Evolutionary conservation across 2,329 filamentous ascomycete species (phyloP), one percentile per base, ranked within the genome.

Genomic region (Stagonosporopsis rhizophila): DNA sequence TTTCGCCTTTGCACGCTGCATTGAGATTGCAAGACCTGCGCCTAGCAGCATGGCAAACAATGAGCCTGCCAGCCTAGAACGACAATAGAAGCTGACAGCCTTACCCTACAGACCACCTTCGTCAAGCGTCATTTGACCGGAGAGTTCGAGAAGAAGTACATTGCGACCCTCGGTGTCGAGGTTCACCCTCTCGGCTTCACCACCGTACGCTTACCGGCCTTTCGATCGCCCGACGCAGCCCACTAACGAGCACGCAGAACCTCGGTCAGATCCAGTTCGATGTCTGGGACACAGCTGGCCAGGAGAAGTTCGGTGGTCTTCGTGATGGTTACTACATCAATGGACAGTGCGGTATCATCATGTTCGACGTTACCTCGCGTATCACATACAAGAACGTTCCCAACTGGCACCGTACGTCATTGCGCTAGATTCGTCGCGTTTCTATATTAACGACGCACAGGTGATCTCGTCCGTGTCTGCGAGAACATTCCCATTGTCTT

Each of bases 331-430:
- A 99, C 89, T 99, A 99, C 86, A 99, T 99, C 87, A 97, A 97
- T 85, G 94, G 94, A 76, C 94, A 98, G 84, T 98, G 94, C 82
- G 94, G 95, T 84, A 97, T 99, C 85, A 98, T 99, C 89, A 99
- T 99, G 94, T 99, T 99, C 81, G 94, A 99, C 81, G 94, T 99
- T 69, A 98, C 95, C 65, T 97, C 94, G 71, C 91, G 95, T 78
- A 98, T 99, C 80, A 99, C 95, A 80, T 99, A 99, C 90, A 99
- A 99, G 90, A 99, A 99, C 85, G 95, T 99, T 66, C 95, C 95
- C 83, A 98, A 98, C 90, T 99, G 95, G 95, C 95, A 99, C 83
- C 95, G 95, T 96, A 89, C 79, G 92, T 88, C 59, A 58, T 38
- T 47, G 28, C 54, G 23, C 28, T 12, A 8, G 20, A 28, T 22